A percentile compares a stretch with the other conserved stretches of the same genome.
phyloP scores from a whole-genome alignment of 139 green algal species.

The Nannochloris sp. region DNA sequence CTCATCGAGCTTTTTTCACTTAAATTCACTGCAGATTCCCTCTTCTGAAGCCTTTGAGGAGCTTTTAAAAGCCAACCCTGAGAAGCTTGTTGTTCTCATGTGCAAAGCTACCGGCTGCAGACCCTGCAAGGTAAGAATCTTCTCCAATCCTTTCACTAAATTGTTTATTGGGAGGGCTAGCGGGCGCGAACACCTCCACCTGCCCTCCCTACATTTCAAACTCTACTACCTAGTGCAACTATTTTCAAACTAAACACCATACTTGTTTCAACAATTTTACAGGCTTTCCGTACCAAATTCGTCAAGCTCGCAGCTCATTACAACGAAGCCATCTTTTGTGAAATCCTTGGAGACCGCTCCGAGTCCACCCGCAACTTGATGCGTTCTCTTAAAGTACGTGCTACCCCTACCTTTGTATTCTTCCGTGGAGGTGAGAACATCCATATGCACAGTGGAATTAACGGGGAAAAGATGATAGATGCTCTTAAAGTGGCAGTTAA shows the following conservation, averaged over 20 bases:
- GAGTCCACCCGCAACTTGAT: constrained; percentile 52
- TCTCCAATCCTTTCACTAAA: background rate
- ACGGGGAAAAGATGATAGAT: constrained; percentile 43
- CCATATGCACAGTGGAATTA: constrained; percentile 39
- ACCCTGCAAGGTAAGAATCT: constrained; percentile 51
- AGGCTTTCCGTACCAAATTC: constrained; percentile 44
- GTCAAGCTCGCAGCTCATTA: constrained; percentile 24
- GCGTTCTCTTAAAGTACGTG: constrained; percentile 29
- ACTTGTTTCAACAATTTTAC: background rate
- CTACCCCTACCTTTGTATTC: constrained; percentile 64
- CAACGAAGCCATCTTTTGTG: constrained; percentile 36
- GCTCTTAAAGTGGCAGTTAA: constrained; percentile 3
- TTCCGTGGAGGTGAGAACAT: constrained; percentile 39
- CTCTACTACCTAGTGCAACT: background rate
- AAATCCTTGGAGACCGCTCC: constrained; percentile 56
- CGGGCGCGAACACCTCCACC: background rate
- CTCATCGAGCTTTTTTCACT: background rate
- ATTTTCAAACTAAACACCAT: background rate
- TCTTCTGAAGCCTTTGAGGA: constrained; percentile 40
- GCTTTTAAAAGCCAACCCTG: constrained; percentile 26
- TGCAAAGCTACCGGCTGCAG: constrained; percentile 62
- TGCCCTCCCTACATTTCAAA: background rate
- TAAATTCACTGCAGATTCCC: constrained; percentile 17
- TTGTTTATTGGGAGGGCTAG: background rate
- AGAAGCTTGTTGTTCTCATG: constrained; percentile 58